A percentile compares a stretch with the other conserved stretches of the same genome.
These are phyloP conservation scores for Salvia rosmarinus DNA, from an alignment of 257 asterid genomes.

Conservation along the genomic window DNA sequence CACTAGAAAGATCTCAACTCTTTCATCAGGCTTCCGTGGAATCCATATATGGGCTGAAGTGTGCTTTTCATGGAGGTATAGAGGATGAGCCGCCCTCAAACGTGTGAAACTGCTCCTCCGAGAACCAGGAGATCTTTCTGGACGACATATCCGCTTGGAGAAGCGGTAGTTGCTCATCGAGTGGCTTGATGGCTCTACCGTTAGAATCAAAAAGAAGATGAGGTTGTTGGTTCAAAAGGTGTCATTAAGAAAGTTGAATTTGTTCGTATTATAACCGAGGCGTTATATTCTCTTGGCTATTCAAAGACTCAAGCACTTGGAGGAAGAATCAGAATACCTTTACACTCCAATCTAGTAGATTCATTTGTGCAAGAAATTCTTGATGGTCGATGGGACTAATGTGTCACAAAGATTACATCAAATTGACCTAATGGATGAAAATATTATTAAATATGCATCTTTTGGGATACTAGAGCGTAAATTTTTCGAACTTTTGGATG, in stretches of 20 bases:
- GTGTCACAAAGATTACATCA: conserved; percentile 56
- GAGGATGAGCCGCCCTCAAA: conserved; percentile 79
- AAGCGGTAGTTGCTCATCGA: conserved; percentile 51
- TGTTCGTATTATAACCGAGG: conserved; percentile 73
- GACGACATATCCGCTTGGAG: conserved; percentile 51
- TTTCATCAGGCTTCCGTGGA: conserved; percentile 32
- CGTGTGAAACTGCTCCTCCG: conserved; percentile 69
- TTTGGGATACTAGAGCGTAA: conserved; percentile 79
- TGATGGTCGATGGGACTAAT: conserved; percentile 83
- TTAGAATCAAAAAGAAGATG: conserved; percentile 59
- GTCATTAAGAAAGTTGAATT: conserved; percentile 70
- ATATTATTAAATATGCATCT: conserved; percentile 58
- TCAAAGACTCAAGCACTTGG: conserved; percentile 57
- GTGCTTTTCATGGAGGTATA: conserved; percentile 85
- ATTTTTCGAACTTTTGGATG: conserved; percentile 64
- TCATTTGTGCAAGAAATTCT: conserved; percentile 69
- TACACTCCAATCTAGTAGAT: conserved; percentile 61
- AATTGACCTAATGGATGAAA: conserved; percentile 59
- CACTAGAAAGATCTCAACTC: conserved; percentile 33
- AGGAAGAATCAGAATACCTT: conserved; percentile 72
- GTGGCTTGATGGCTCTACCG: conserved; percentile 67
- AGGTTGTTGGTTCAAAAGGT: conserved; percentile 73
- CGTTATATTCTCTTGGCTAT: conserved; percentile 82
- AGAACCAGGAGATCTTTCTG: conserved; percentile 49
- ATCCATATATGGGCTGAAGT: conserved; percentile 70